Conservation (phyloP, 306 rosid genomes). For the Clitoria ternatea region DNA sequence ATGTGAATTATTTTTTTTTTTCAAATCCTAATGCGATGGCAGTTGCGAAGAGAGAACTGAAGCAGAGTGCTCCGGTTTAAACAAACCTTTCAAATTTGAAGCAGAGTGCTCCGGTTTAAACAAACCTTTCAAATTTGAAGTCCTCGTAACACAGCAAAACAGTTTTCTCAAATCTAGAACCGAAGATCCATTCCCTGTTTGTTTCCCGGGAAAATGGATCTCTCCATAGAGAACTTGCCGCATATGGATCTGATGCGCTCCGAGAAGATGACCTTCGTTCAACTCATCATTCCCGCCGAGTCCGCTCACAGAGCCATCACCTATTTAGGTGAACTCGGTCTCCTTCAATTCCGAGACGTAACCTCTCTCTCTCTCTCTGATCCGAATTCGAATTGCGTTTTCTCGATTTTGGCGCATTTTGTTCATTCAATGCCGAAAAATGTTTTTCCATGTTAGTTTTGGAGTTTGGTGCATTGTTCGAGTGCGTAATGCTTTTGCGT, state of each 20-base stretch:
- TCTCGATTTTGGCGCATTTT: constrained; percentile 14
- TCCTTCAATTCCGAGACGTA: constrained; percentile 84
- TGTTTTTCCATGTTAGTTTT: not conserved
- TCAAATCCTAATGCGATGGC: constrained; percentile 31
- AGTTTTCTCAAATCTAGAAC: constrained; percentile 44
- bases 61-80: constrained; percentile 17
- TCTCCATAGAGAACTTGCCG: constrained; percentile 56
- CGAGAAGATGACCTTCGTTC: constrained; percentile 89
- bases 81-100: constrained; percentile 22
- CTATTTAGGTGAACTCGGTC: constrained; percentile 82
- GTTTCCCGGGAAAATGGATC: constrained; percentile 59
- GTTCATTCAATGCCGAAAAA: not conserved
- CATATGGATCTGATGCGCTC: constrained; percentile 97
- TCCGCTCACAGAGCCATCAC: constrained; percentile 83
- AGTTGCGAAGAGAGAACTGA: constrained; percentile 40
- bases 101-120: constrained; percentile 14
- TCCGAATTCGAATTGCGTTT: constrained; percentile 9
- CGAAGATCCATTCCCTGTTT: constrained; percentile 20
- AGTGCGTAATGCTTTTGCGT: not conserved
- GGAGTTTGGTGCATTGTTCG: not conserved
- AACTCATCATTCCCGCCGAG: constrained; percentile 84
- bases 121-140: constrained; percentile 25
- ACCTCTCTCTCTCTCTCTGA: constrained; percentile 32
- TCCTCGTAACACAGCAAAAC: not conserved
- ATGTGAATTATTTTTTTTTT: constrained; percentile 22